These are phyloP conservation scores for Recurvomyces mirabilis DNA, from an alignment of 495 filamentous ascomycete genomes.

Conservation along the genomic window DNA sequence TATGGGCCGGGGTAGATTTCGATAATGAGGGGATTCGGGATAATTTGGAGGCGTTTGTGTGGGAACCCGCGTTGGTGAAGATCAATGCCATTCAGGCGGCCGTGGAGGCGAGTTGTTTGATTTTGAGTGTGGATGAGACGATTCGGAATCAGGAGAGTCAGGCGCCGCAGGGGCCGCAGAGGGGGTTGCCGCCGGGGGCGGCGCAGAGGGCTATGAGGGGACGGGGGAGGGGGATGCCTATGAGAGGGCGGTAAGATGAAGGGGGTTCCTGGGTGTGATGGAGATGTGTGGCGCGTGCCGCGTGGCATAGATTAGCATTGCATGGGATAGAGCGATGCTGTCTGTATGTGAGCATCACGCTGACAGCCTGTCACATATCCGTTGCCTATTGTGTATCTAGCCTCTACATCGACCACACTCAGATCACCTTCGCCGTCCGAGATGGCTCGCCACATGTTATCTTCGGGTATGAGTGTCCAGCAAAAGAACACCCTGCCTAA, in stretches of 20 bases:
- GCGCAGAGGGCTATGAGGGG: slow-evolving; percentile 81
- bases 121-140: slow-evolving; percentile 92
- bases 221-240: slow-evolving; percentile 75
- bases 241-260: slow-evolving; percentile 42
- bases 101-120: slow-evolving; percentile 87
- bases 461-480: no score
- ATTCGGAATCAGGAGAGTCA: slow-evolving; percentile 91
- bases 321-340: no score
- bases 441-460: no score
- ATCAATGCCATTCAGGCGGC: slow-evolving; percentile 94
- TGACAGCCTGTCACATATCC: no score
- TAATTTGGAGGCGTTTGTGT: slow-evolving; percentile 89
- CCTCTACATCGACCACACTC: no score
- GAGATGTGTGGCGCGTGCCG: not conserved
- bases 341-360: no score
- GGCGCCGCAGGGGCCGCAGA: slow-evolving; percentile 62
- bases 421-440: no score
- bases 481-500: no score
- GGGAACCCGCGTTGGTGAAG: slow-evolving; percentile 94
- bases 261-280: not conserved
- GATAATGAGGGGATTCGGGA: slow-evolving; percentile 79
- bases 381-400: no score
- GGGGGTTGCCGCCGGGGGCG: slow-evolving; percentile 77
- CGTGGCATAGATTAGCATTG: no score
- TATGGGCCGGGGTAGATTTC: slow-evolving; percentile 95